Base-by-base conservation (phyloP, 352 stramenopile species). In the Halophytophthora polymorphica region DNA sequence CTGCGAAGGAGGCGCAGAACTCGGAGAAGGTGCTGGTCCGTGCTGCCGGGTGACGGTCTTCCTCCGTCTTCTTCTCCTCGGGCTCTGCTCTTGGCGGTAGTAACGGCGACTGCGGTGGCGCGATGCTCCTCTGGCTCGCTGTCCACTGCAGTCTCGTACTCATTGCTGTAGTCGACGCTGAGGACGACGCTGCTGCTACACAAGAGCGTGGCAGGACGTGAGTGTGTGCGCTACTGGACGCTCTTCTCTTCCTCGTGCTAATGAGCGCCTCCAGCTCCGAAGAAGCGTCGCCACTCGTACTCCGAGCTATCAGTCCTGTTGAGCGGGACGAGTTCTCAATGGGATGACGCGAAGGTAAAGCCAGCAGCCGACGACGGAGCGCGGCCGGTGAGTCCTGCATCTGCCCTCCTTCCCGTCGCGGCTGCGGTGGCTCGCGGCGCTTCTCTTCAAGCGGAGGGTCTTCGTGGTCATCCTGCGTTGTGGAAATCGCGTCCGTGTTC, bases 391-490 rank as follows among this genome's bases (percentile, higher is more conserved):
- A 35, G 51, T 51, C 46, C 2, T 51, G 21, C n/a, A 34, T 38
- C n/a, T 47, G 18, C 21, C 40, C 43, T 50, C 5, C 3, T 3
- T 38, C 33, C 11, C 13, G 15, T 38, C 33, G 33, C 33, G 11
- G 11, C 13, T 38, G 33, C 13, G 6, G 33, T 17, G 15, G 33
- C 13, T 38, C 33, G 5, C 25, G 25, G 8, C 8, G 25, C 25
- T 31, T 31, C 25, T 31, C 8, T 31, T 31, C 18, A 90, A 91
- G 49, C 71, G 88, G 58, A 73, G 66, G 14, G 80, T 80, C 1
- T 91, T 93, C 50, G 50, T 87, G 10, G 73, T 73, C 5, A 57
- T 93, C 4, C 33, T 91, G 0, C 90, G 25, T 8, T 8, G 8
- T 31, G 4, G 25, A 8, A 31, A 31, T 8, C 4, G 25, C 4